Percentiles rank a stretch among this genome's conserved stretches.
These are phyloP conservation scores for Syncephalastrum contaminatum DNA, from an alignment of 371 early-diverging fungal species.

Conservation along the genomic window DNA sequence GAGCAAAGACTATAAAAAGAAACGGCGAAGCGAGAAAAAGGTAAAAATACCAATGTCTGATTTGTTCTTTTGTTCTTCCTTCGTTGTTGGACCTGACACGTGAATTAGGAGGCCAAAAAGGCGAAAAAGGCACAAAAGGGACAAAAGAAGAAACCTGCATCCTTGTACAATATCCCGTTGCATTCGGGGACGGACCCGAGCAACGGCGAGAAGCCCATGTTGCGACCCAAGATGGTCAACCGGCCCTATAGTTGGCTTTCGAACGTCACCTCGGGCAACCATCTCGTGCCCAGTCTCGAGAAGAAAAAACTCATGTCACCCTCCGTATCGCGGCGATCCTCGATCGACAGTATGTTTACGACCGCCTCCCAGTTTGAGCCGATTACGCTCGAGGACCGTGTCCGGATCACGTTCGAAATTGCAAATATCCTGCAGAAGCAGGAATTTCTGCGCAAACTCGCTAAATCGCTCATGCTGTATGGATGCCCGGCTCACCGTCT, in stretches of 20 bases:
- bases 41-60: conserved; percentile 1
- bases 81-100: too few species aligned
- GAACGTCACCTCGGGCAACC: conserved; percentile 33
- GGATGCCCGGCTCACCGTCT: conserved; percentile 63
- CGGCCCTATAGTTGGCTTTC: conserved; percentile 48
- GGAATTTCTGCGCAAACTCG: conserved; percentile 56
- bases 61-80: conserved; percentile 8
- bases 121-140: conserved; percentile 7
- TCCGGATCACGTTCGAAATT: conserved; percentile 58
- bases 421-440: conserved; percentile 64
- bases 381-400: conserved; percentile 54
- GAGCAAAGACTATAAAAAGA: conserved; percentile 6
- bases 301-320: conserved; percentile 29
- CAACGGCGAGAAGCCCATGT: background rate
- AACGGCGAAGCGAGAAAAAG: conserved; percentile 13
- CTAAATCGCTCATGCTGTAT: conserved; percentile 55
- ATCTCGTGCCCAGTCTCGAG: conserved; percentile 44
- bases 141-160: conserved; percentile 24
- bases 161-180: conserved; percentile 27
- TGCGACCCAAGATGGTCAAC: conserved; percentile 32
- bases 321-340: conserved; percentile 34
- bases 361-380: conserved; percentile 52
- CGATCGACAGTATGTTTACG: conserved; percentile 44
- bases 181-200: conserved; percentile 10
- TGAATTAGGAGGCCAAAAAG: conserved; percentile 16